These are phyloP conservation scores for Cyathus striatus DNA, from an alignment of 768 basidiomycete genomes.

Conservation along the genomic window DNA sequence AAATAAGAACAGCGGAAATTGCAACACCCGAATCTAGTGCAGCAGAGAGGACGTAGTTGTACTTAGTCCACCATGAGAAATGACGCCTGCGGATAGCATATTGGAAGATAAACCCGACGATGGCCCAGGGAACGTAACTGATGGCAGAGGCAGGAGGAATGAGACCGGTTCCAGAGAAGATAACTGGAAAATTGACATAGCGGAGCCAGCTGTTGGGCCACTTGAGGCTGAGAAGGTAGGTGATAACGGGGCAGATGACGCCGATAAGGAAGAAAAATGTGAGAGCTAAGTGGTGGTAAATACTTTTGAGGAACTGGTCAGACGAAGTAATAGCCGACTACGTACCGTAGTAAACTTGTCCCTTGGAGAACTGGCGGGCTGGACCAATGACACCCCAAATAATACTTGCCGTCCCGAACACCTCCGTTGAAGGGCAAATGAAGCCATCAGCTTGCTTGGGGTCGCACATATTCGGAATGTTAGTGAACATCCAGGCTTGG, in stretches of 20 bases:
- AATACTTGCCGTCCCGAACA: conserved; percentile 77
- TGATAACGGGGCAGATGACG: conserved; percentile 49
- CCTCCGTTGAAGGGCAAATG: conserved; percentile 64
- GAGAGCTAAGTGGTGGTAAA: conserved; percentile 32
- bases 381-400: conserved; percentile 86
- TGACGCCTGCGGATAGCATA: conserved; percentile 53
- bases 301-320: conserved; percentile 1
- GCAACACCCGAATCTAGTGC: conserved; percentile 71
- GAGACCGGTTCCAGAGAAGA: conserved; percentile 53
- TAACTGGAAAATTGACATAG: conserved; percentile 60
- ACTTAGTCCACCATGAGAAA: conserved; percentile 69
- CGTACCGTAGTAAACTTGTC: conserved; percentile 52
- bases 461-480: conserved; percentile 58
- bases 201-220: conserved; percentile 61
- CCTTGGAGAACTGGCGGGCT: conserved; percentile 59
- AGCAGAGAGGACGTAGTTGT: conserved; percentile 67
- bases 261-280: conserved; percentile 79
- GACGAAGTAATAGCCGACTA: not conserved
- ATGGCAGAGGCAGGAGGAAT: conserved; percentile 66
- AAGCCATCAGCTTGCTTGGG: conserved; percentile 54
- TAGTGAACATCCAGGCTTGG: conserved; percentile 73
- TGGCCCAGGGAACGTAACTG: conserved; percentile 66
- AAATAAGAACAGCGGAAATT: conserved; percentile 46
- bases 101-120: conserved; percentile 64
- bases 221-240: conserved; percentile 47